A percentile compares a stretch with the other conserved stretches of the same genome.
Evolutionary conservation across 2,329 filamentous ascomycete species (phyloP).

Genomic region (Verticillium isaacii): DNA sequence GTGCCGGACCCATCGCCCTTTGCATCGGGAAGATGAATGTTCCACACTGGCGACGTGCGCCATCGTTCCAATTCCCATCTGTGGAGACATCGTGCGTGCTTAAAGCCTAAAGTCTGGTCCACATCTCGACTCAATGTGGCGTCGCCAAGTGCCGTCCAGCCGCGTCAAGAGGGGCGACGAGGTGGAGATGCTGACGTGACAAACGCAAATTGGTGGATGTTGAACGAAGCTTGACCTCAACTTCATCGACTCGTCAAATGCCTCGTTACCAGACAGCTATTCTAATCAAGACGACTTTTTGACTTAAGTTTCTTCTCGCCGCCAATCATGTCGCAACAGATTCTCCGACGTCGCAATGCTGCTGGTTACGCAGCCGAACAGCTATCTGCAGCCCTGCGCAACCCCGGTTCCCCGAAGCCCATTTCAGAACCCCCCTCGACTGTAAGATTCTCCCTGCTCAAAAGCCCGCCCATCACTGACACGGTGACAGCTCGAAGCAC

Average conservation of each 20-base stretch:
- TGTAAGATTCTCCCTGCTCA: not conserved
- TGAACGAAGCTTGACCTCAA: not conserved
- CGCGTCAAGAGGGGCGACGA: not conserved
- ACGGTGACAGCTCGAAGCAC: slow-evolving; percentile 17
- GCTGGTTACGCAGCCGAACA: slow-evolving; percentile 20
- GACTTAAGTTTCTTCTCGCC: slow-evolving; percentile 15
- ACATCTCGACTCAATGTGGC: not conserved
- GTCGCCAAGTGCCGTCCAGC: not conserved
- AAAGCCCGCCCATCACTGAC: not conserved
- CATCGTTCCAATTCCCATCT: not conserved
- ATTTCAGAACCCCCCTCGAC: not conserved
- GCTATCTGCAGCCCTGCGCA: slow-evolving; percentile 16
- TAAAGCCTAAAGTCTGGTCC: not conserved
- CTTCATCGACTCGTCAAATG: not conserved
- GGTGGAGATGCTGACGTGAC: not conserved
- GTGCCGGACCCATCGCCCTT: too few relatives aligned
- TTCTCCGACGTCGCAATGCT: slow-evolving; percentile 20
- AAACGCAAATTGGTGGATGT: not conserved
- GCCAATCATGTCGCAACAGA: slow-evolving; percentile 35
- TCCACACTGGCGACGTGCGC: not conserved
- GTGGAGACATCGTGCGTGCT: not conserved
- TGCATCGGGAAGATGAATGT: too few relatives aligned
- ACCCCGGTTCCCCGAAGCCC: slow-evolving; percentile 3
- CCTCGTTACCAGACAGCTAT: not conserved
- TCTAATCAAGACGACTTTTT: not conserved